Conservation (phyloP, 106 monocot species). For the Dactylorhiza incarnata region DNA sequence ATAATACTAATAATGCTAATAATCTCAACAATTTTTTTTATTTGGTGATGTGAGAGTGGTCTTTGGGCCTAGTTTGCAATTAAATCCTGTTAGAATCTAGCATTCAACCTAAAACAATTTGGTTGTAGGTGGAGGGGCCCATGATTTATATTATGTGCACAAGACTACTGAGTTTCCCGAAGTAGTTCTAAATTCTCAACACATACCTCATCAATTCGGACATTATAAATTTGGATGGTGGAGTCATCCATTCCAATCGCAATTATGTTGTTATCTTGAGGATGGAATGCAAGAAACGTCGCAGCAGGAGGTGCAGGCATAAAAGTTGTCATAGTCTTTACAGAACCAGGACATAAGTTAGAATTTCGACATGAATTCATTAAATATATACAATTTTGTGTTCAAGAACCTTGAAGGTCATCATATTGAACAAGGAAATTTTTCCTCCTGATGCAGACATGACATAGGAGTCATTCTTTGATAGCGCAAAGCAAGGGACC, state of each 20-base stretch:
- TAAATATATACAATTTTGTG: background rate
- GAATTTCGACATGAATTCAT: background rate
- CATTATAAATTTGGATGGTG: conserved; percentile 81
- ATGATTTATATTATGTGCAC: no score
- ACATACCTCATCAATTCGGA: conserved; percentile 61
- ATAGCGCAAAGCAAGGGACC: conserved; percentile 75
- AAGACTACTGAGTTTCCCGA: no score
- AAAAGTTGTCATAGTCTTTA: conserved; percentile 75
- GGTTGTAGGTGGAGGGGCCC: no score
- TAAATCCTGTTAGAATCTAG: no score
- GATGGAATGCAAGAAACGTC: conserved; percentile 83
- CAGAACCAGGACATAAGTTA: background rate
- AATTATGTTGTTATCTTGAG: conserved; percentile 87
- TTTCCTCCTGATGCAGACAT: conserved; percentile 86
- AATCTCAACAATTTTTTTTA: no score
- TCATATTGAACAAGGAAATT: conserved; percentile 79
- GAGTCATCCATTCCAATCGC: conserved; percentile 89
- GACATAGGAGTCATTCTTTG: conserved; percentile 83
- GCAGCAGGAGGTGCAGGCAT: conserved; percentile 84
- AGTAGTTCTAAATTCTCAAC: no score
- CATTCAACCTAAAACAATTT: no score
- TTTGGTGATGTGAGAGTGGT: no score
- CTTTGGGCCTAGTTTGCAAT: no score
- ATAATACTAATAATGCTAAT: no score
- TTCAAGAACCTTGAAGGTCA: conserved; percentile 61